Evolutionary conservation across 495 filamentous ascomycete species (phyloP).

Genomic region (Hypoxylon rickii): DNA sequence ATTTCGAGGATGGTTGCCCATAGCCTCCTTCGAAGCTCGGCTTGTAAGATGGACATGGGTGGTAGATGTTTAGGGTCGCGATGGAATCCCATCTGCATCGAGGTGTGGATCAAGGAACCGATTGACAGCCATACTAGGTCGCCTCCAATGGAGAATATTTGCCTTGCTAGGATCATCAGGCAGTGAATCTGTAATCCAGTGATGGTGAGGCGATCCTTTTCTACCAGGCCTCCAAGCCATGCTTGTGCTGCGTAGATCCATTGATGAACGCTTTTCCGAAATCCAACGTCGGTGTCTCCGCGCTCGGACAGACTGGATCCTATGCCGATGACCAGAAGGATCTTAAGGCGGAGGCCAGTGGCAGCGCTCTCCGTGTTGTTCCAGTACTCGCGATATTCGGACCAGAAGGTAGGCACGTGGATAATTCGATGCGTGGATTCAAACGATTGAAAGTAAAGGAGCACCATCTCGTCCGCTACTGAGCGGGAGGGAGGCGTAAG

Average conservation of each 20-base stretch:
- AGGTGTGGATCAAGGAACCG: slow-evolving; percentile 58
- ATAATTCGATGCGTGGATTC: slow-evolving; percentile 63
- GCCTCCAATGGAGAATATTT: slow-evolving; percentile 54
- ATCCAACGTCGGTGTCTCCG: slow-evolving; percentile 34
- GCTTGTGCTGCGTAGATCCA: slow-evolving; percentile 63
- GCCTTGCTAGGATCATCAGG: slow-evolving; percentile 58
- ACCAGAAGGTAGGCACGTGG: slow-evolving; percentile 60
- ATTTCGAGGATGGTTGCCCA: slow-evolving; percentile 69
- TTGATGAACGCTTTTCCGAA: slow-evolving; percentile 43
- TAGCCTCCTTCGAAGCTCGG: slow-evolving; percentile 61
- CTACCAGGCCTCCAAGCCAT: slow-evolving; percentile 58
- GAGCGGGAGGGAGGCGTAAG: slow-evolving; percentile 52
- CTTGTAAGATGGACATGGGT: slow-evolving; percentile 50
- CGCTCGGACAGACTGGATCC: slow-evolving; percentile 53
- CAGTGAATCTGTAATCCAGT: slow-evolving; percentile 59
- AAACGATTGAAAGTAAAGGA: slow-evolving; percentile 59
- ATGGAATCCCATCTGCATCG: slow-evolving; percentile 64
- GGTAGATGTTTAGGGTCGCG: slow-evolving; percentile 60
- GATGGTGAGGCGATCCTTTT: slow-evolving; percentile 57
- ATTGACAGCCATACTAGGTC: slow-evolving; percentile 62
- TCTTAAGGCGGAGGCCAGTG: slow-evolving; percentile 48
- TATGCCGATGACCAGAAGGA: slow-evolving; percentile 60
- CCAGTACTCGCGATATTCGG: slow-evolving; percentile 60
- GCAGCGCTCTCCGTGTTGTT: slow-evolving; percentile 39
- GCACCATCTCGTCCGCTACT: slow-evolving; percentile 56